Evolutionary conservation across 352 stramenopile genomes (phyloP), one percentile per base, ranked within the genome.

Genomic region (Phytophthora sansomeana): DNA sequence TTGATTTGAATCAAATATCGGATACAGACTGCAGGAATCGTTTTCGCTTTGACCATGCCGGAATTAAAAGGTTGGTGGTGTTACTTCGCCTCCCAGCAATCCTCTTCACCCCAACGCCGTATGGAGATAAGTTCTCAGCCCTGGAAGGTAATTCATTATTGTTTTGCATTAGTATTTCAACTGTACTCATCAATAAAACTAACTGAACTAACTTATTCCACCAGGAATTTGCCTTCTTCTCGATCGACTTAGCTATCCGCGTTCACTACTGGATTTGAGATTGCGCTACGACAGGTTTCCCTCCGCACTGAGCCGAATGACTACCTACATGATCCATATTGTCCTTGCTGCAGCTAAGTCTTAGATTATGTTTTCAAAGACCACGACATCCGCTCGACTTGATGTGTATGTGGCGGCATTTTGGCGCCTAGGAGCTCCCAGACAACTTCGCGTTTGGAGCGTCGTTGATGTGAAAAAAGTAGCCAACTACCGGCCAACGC

Each of bases 1-100:
- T 56, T 9, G 19, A 56, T 38, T 56, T 44, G 17, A 56, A 44
- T 17, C 13, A 28, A 32, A 56, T 56, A 32, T 56, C 32, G 17
- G 48, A 56, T 26, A 28, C 30, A 7, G 48, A 56, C 32, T 44
- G 48, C 48, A 28, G 32, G 8, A 56, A 56, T 6, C 32, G 33
- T 29, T 56, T 43, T 35, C 48, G 48, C 7, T 56, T 56, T 9
- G 48, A 56, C 14, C 48, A 56, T 24, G 48, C 24, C 4, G 48
- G 48, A 26, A 30, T 56, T 19, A 56, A 56, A 38, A 14, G 17
- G 9, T 38, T 56, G 5, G 48, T 56, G 3, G 6, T 36, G 11
- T 3, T 53, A 0, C 5, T 53, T 32, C 26, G 14, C 14, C 24
- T 53, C 14, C 46, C 46, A 28, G 28, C 46, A 1, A 13, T 53